These are phyloP conservation scores for Piloderma croceum DNA, from an alignment of 768 basidiomycete genomes.

Conservation along the genomic window DNA sequence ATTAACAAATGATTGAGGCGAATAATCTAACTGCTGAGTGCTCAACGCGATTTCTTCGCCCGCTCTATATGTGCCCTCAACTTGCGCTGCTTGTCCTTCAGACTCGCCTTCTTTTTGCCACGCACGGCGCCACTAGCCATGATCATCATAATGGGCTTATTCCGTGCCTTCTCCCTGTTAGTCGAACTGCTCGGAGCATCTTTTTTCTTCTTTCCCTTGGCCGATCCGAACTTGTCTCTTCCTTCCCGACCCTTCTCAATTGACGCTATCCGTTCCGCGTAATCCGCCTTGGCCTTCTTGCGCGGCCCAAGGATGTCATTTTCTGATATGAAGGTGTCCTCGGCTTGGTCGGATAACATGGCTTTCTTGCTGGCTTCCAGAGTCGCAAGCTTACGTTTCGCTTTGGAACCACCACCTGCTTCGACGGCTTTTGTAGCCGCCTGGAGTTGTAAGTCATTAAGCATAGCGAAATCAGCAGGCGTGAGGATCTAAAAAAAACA, in stretches of 20 bases:
- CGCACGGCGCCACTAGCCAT: conserved; percentile 69
- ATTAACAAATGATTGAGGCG: no score
- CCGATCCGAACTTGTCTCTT: conserved; percentile 85
- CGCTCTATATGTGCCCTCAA: conserved; percentile 70
- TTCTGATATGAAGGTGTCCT: conserved; percentile 75
- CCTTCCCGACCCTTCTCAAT: conserved; percentile 93
- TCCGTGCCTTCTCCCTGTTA: conserved; percentile 86
- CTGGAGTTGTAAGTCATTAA: conserved; percentile 83
- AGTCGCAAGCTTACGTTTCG: conserved; percentile 84
- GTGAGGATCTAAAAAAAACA: conserved; percentile 74
- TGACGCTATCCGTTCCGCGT: conserved; percentile 88
- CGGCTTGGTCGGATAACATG: conserved; percentile 37
- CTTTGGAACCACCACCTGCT: conserved; percentile 60
- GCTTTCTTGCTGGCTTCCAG: conserved; percentile 70
- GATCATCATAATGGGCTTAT: conserved; percentile 96
- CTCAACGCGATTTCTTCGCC: conserved; percentile 49
- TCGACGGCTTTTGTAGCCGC: conserved; percentile 70
- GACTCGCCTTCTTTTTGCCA: conserved; percentile 76
- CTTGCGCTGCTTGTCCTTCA: conserved; percentile 78
- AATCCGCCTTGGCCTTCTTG: conserved; percentile 90
- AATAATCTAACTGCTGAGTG: no score
- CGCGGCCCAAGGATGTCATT: conserved; percentile 89
- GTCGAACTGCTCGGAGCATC: conserved; percentile 78
- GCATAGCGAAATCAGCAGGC: conserved; percentile 89
- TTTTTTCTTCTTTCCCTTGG: conserved; percentile 90